Conservation (phyloP, 106 monocot species). For the Dioscorea zingiberensis region DNA sequence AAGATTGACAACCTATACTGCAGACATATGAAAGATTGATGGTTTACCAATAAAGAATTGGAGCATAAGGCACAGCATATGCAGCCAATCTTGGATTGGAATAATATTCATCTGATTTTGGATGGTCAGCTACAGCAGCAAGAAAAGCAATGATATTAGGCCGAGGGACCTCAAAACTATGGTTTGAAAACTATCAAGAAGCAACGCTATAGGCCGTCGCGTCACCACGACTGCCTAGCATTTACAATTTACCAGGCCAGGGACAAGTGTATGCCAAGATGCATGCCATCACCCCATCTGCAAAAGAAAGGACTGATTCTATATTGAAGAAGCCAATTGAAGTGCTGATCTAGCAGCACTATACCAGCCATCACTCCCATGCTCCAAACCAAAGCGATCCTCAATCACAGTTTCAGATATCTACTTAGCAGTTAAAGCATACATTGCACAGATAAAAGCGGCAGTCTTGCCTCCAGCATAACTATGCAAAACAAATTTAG, state of each 20-base stretch:
- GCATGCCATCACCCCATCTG: slow-evolving; percentile 97
- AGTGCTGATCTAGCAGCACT: slow-evolving; percentile 74
- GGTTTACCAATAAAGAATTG: slow-evolving; percentile 70
- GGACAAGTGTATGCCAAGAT: slow-evolving; percentile 94
- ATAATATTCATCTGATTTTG: slow-evolving; percentile 91
- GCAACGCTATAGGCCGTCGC: not conserved
- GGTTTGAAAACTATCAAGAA: not conserved
- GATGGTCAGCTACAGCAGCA: slow-evolving; percentile 68
- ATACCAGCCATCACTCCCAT: slow-evolving; percentile 90
- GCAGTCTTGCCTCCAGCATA: too few relatives aligned
- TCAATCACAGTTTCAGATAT: slow-evolving; percentile 99
- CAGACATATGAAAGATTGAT: not conserved
- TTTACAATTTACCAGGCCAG: slow-evolving; percentile 69
- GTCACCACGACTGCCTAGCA: not conserved
- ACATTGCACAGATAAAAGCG: too few relatives aligned
- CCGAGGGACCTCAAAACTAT: slow-evolving; percentile 1
- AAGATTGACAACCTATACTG: not conserved
- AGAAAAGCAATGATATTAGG: not conserved
- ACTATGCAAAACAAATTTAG: too few relatives aligned
- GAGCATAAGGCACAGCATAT: slow-evolving; percentile 94
- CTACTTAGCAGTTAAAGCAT: slow-evolving; percentile 37
- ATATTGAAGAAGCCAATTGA: slow-evolving; percentile 93
- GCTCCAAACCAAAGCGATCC: slow-evolving; percentile 81
- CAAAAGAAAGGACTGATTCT: slow-evolving; percentile 97
- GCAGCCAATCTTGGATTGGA: slow-evolving; percentile 93